A percentile compares a stretch with the other conserved stretches of the same genome.
These are phyloP conservation scores for Favolaschia claudopus DNA, from an alignment of 768 basidiomycete genomes.

Conservation along the genomic window DNA sequence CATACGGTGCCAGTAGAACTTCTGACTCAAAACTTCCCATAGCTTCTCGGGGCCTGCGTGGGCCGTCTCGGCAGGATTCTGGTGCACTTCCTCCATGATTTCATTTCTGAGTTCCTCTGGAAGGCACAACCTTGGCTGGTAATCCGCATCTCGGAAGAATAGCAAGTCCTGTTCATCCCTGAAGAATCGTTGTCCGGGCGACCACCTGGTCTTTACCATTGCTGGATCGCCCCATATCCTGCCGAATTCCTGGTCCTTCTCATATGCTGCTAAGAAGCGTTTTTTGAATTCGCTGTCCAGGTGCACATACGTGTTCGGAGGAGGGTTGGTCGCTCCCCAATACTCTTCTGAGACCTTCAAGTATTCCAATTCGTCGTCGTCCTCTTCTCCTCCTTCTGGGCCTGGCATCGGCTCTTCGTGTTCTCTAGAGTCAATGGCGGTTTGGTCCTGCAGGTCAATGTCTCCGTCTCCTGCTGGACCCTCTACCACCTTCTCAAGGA, in stretches of 20 bases:
- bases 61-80: conserved; percentile 5
- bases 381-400: too few relatives aligned
- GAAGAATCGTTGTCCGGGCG: conserved; percentile 12
- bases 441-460: too few relatives aligned
- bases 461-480: too few relatives aligned
- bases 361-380: too few relatives aligned
- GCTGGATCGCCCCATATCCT: not conserved
- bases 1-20: conserved; percentile 1
- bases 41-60: conserved; percentile 5
- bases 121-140: conserved; percentile 20
- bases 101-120: not conserved
- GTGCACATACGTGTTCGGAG: not conserved
- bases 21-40: not conserved
- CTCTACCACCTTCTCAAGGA: too few relatives aligned
- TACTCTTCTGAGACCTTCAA: not conserved
- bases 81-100: conserved; percentile 5
- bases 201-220: not conserved
- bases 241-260: not conserved
- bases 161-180: conserved; percentile 16
- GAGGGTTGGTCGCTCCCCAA: not conserved
- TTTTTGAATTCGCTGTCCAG: not conserved
- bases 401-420: not conserved
- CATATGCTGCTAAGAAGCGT: not conserved
- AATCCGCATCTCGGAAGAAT: conserved; percentile 23
- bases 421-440: too few relatives aligned